A percentile compares a stretch with the other conserved stretches of the same genome.
phyloP scores from a whole-genome alignment of 306 rosid genomes.

The Lathyrus sativus region DNA sequence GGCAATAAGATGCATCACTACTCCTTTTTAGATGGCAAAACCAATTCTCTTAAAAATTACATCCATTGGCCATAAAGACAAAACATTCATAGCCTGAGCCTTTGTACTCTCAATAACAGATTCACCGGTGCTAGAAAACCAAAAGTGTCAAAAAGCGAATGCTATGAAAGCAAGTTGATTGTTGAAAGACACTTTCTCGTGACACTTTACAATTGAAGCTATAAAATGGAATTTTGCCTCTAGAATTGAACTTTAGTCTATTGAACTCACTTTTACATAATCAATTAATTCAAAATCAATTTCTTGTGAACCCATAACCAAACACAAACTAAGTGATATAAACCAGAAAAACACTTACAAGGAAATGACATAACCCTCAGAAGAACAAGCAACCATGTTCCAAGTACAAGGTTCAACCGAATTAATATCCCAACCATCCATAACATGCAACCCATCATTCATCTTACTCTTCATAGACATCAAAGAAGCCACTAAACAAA shows the following conservation, averaged over 20 bases:
- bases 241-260: background rate
- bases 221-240: background rate
- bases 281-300: background rate
- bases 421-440: slow-evolving; percentile 91
- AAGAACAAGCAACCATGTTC: slow-evolving; percentile 86
- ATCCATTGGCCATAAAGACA: no score
- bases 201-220: background rate
- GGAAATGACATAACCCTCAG: slow-evolving; percentile 74
- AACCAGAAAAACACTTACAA: slow-evolving; percentile 55
- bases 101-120: no score
- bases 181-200: no score
- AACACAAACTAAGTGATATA: background rate
- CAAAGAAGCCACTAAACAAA: slow-evolving; percentile 82
- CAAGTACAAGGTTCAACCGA: slow-evolving; percentile 99
- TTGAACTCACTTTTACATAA: background rate
- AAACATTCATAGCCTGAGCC: no score
- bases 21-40: no score
- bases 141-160: no score
- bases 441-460: slow-evolving; percentile 58
- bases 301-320: background rate
- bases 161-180: no score
- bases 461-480: slow-evolving; percentile 85
- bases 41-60: no score
- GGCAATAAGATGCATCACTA: no score
- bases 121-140: no score